Conservation (phyloP, 73 alveolate genomes). For the Paramecium pentaurelia region DNA sequence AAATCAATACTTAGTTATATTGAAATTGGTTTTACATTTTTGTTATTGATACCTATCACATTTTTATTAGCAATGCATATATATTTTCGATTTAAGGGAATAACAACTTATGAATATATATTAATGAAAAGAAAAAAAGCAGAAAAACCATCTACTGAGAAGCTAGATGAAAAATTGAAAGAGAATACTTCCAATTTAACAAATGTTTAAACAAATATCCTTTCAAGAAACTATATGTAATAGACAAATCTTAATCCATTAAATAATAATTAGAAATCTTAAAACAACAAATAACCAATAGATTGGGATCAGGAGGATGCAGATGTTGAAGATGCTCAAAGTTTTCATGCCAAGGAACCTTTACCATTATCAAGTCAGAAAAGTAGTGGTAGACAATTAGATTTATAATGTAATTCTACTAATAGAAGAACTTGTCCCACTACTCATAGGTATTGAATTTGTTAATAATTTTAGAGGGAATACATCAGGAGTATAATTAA, state of each 20-base stretch:
- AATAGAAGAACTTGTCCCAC: neutral
- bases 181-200: neutral
- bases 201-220: neutral
- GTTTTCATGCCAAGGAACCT: slow-evolving; percentile 13
- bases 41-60: neutral
- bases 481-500: neutral
- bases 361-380: neutral
- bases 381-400: neutral
- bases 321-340: neutral
- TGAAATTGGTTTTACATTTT: neutral
- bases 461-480: neutral
- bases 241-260: neutral
- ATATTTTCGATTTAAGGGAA: neutral
- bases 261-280: neutral
- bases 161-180: neutral
- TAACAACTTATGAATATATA: neutral
- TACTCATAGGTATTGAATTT: neutral
- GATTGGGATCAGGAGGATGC: slow-evolving; percentile 15
- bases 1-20: neutral
- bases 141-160: neutral
- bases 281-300: neutral
- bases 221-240: neutral
- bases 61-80: neutral
- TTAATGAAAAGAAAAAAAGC: neutral
- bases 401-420: neutral